Evolutionary conservation across 2,329 filamentous ascomycete genomes (phyloP).

Genomic region (Botrytis deweyae): DNA sequence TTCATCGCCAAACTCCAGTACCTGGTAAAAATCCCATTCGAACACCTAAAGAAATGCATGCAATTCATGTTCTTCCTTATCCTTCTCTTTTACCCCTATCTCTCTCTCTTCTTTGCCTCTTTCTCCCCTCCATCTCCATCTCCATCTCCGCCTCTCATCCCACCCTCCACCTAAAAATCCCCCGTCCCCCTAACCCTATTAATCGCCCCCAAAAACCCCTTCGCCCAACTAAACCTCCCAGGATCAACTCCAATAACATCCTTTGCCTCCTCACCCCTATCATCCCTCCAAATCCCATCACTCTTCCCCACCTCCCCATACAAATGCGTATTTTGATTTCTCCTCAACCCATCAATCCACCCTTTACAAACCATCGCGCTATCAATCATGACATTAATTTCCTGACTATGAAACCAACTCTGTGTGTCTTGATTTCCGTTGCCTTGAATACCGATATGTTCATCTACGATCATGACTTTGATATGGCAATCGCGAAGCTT

Average conservation of each 20-base stretch:
- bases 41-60: neutral
- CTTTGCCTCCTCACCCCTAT: conserved; percentile 47
- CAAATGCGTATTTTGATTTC: conserved; percentile 65
- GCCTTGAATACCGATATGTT: conserved; percentile 66
- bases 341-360: conserved; percentile 61
- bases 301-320: conserved; percentile 54
- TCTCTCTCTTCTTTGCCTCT: no score
- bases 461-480: conserved; percentile 75
- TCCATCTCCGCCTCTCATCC: accelerated
- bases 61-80: neutral
- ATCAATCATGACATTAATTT: conserved; percentile 75
- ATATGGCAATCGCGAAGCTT: conserved; percentile 71
- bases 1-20: neutral
- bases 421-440: conserved; percentile 82
- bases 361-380: conserved; percentile 56
- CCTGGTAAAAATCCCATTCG: neutral
- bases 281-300: conserved; percentile 64
- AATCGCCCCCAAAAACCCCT: conserved; percentile 56
- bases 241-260: conserved; percentile 54
- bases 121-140: no score
- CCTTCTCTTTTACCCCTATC: neutral
- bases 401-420: conserved; percentile 75
- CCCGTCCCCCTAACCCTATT: conserved; percentile 57
- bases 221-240: conserved; percentile 57
- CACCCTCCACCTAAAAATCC: conserved; percentile 44